Percentiles rank a stretch among this genome's conserved stretches.
phyloP scores from a whole-genome alignment of 129 eudicot species.

The Flaveria bidentis region DNA sequence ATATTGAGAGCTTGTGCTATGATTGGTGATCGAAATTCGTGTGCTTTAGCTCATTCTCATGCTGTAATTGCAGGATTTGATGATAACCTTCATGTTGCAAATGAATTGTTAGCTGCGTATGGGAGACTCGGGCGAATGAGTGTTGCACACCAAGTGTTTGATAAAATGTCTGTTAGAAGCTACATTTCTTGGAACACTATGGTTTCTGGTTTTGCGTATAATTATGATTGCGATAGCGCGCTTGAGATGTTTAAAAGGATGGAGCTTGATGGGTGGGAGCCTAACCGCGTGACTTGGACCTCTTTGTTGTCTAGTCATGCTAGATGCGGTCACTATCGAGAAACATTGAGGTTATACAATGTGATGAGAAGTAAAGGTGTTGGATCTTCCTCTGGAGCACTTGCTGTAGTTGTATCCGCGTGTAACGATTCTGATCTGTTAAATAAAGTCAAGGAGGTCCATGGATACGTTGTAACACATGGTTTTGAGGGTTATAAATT shows the following conservation, averaged over 20 bases:
- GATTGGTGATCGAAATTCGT: slow-evolving; percentile 36
- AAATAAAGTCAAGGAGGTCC: slow-evolving; percentile 47
- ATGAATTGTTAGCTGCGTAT: slow-evolving; percentile 66
- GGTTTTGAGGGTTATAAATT: slow-evolving; percentile 61
- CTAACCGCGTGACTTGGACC: slow-evolving; percentile 80
- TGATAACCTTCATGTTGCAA: slow-evolving; percentile 49
- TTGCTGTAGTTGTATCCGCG: slow-evolving; percentile 69
- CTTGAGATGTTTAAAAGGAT: slow-evolving; percentile 44
- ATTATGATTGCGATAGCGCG: slow-evolving; percentile 50
- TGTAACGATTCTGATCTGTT: slow-evolving; percentile 41
- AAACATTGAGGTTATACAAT: slow-evolving; percentile 52
- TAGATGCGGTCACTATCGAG: slow-evolving; percentile 45
- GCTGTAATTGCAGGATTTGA: slow-evolving; percentile 46
- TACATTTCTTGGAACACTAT: slow-evolving; percentile 67
- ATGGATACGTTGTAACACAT: slow-evolving; percentile 47
- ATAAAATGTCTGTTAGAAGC: slow-evolving; percentile 54
- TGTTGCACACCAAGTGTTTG: slow-evolving; percentile 53
- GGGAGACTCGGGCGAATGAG: slow-evolving; percentile 52
- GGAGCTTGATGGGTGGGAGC: slow-evolving; percentile 65
- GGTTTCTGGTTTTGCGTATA: slow-evolving; percentile 56
- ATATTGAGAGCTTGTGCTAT: slow-evolving; percentile 57
- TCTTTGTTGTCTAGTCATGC: slow-evolving; percentile 73
- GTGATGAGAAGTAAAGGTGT: slow-evolving; percentile 50
- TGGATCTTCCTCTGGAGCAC: slow-evolving; percentile 50
- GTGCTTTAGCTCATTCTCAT: slow-evolving; percentile 55